Evolutionary conservation across 169 alveolate genomes (phyloP).

Genomic region (Cyclospora cayetanensis): DNA sequence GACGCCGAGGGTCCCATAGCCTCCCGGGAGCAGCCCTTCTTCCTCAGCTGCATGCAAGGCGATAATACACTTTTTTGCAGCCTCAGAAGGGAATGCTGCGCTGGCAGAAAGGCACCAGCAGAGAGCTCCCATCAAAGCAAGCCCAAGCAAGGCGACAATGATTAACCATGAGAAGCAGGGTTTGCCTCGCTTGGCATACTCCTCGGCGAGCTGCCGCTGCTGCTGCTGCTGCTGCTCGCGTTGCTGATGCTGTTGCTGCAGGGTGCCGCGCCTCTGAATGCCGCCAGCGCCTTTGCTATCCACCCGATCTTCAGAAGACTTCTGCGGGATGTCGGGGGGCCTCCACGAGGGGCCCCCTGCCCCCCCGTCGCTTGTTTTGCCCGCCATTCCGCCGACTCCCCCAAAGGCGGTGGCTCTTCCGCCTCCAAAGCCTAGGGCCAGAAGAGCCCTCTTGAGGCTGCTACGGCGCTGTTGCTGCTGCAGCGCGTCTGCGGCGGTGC

Average conservation of each 20-base stretch:
- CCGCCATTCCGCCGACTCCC: neutral
- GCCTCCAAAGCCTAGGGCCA: neutral
- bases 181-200: neutral
- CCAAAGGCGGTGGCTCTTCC: neutral
- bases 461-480: neutral
- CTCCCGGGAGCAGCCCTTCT: neutral
- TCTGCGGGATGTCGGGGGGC: no score
- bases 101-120: neutral
- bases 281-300: no score
- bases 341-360: neutral
- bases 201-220: neutral
- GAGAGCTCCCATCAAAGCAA: neutral
- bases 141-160: neutral
- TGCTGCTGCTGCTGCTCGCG: conserved; percentile 4
- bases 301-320: no score
- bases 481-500: neutral
- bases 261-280: neutral
- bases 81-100: neutral
- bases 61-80: neutral
- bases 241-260: conserved; percentile 17
- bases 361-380: neutral
- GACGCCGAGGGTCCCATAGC: neutral
- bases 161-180: neutral
- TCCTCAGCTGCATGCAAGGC: conserved; percentile 18
- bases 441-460: neutral